These are phyloP conservation scores for Hyaloscypha bicolor DNA, from an alignment of 495 filamentous ascomycete species.

Conservation along the genomic window DNA sequence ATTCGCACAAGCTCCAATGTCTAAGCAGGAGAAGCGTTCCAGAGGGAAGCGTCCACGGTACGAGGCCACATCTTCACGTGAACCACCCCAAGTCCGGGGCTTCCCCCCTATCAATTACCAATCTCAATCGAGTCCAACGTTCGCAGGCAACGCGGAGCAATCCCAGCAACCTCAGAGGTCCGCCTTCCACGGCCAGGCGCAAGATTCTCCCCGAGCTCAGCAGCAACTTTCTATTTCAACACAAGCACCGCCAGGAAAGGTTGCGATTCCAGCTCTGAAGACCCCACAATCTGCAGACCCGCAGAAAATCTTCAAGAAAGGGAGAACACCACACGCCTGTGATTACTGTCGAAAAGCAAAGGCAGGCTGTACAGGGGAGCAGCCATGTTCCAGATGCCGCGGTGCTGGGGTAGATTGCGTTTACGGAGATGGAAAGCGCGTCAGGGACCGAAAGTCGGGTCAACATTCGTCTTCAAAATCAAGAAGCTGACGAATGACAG, in stretches of 20 bases:
- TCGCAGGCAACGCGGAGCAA: neutral
- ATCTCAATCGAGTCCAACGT: neutral
- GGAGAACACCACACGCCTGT: constrained; percentile 35
- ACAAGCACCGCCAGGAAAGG: constrained; percentile 20
- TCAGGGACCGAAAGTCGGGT: constrained; percentile 51
- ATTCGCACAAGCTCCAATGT: neutral
- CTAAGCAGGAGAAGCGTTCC: neutral
- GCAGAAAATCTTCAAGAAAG: constrained; percentile 16
- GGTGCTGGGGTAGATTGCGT: constrained; percentile 50
- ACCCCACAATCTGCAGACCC: constrained; percentile 8
- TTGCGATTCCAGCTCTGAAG: constrained; percentile 26
- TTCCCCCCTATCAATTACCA: neutral
- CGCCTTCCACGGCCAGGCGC: neutral
- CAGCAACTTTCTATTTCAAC: neutral
- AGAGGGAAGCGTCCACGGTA: constrained; percentile 1
- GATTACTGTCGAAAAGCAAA: constrained; percentile 43
- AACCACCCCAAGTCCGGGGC: neutral
- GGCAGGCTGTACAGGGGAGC: constrained; percentile 58
- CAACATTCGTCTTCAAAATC: constrained; percentile 8
- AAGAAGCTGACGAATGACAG: constrained; percentile 46
- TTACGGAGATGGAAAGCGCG: constrained; percentile 58
- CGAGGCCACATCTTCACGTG: neutral
- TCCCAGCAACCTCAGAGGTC: neutral
- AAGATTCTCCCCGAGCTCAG: neutral
- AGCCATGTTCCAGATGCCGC: constrained; percentile 55